phyloP scores from a whole-genome alignment of 495 filamentous ascomycete species.

The Acidomyces sp. region DNA sequence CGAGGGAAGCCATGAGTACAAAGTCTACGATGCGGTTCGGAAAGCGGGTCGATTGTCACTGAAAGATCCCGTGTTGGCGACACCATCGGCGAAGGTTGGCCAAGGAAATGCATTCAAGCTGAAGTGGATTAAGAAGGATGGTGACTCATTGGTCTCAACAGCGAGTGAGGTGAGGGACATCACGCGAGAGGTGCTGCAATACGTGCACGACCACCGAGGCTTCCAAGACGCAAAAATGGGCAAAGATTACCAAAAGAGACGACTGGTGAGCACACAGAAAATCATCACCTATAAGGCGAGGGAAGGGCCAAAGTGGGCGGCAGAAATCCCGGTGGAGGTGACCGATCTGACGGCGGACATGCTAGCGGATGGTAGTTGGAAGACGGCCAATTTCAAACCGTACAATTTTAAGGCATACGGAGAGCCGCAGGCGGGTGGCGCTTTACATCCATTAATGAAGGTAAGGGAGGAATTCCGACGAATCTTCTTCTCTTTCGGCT shows the following conservation, averaged over 20 bases:
- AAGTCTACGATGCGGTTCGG: slow-evolving; percentile 77
- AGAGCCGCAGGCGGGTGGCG: slow-evolving; percentile 62
- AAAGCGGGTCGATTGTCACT: slow-evolving; percentile 67
- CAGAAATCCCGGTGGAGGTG: slow-evolving; percentile 79
- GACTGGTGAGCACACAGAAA: slow-evolving; percentile 68
- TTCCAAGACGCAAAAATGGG: slow-evolving; percentile 58
- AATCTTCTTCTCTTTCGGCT: slow-evolving; percentile 93
- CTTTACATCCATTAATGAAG: slow-evolving; percentile 89
- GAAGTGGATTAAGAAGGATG: slow-evolving; percentile 86
- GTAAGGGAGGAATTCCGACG: slow-evolving; percentile 85
- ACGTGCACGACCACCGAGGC: slow-evolving; percentile 53
- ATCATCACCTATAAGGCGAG: slow-evolving; percentile 68
- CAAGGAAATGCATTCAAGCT: slow-evolving; percentile 92
- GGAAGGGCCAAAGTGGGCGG: slow-evolving; percentile 78
- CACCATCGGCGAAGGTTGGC: slow-evolving; percentile 77
- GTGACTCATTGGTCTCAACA: slow-evolving; percentile 24
- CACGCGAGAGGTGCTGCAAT: slow-evolving; percentile 58
- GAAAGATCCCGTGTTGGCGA: slow-evolving; percentile 68
- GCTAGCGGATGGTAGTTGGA: slow-evolving; percentile 67
- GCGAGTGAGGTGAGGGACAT: slow-evolving; percentile 51
- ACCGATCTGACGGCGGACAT: slow-evolving; percentile 92
- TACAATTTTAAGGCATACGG: slow-evolving; percentile 96
- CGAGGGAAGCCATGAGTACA: slow-evolving; percentile 87
- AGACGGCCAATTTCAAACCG: slow-evolving; percentile 79
- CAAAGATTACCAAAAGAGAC: slow-evolving; percentile 74